A percentile compares a stretch with the other conserved stretches of the same genome.
phyloP scores from a whole-genome alignment of 2,329 filamentous ascomycete genomes.

The Hirsutella minnesotensis region DNA sequence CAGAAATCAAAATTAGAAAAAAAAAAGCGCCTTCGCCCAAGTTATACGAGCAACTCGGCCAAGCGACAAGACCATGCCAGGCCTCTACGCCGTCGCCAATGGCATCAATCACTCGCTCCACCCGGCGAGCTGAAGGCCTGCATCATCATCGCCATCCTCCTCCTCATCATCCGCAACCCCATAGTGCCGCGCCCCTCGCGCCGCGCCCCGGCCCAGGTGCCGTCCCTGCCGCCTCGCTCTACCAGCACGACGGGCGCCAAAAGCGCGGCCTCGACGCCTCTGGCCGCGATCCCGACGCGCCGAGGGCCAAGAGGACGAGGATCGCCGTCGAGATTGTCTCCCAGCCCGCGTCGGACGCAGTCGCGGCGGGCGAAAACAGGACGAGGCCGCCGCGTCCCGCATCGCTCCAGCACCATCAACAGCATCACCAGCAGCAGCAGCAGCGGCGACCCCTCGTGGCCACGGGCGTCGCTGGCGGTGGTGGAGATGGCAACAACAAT shows the following conservation, averaged over 20 bases:
- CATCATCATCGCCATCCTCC: conserved; percentile 14
- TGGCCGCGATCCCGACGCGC: conserved; percentile 31
- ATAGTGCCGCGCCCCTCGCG: conserved; percentile 9
- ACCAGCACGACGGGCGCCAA: conserved; percentile 22
- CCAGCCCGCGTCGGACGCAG: conserved; percentile 12
- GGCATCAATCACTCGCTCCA: conserved; percentile 40
- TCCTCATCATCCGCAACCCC: conserved; percentile 8
- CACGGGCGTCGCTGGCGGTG: conserved; percentile 4
- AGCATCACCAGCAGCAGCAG: no score
- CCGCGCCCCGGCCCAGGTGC: conserved; percentile 10
- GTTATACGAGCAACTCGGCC: background rate
- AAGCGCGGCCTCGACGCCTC: conserved; percentile 36
- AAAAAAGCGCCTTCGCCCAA: no score
- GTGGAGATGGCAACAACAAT: background rate
- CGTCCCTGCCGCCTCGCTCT: conserved; percentile 15
- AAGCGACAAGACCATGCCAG: conserved; percentile 24
- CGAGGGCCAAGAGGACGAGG: conserved; percentile 36
- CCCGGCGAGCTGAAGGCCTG: conserved; percentile 35
- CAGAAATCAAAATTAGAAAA: no score
- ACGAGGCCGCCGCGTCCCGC: conserved; percentile 12
- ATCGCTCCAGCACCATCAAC: conserved; percentile 8
- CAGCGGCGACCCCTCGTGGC: conserved; percentile 1
- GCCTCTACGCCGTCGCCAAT: conserved; percentile 26
- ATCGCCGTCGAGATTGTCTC: conserved; percentile 41
- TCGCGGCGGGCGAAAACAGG: conserved; percentile 12